A percentile compares a stretch with the other conserved stretches of the same genome.
These are phyloP conservation scores for Amphicarpaea edgeworthii DNA, from an alignment of 306 rosid genomes.

Conservation along the genomic window DNA sequence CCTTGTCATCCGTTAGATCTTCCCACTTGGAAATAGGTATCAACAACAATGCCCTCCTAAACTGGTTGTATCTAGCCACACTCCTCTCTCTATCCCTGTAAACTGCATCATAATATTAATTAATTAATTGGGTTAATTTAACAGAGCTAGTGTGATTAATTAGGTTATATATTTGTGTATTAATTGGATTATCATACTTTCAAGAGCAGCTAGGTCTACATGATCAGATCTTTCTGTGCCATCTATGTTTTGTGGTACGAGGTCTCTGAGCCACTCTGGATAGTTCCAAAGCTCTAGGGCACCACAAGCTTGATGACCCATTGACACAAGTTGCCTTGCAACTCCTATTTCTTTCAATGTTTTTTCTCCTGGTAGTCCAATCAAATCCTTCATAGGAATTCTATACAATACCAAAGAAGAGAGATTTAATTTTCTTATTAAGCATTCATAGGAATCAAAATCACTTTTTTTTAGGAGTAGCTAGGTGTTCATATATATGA, in stretches of 20 bases:
- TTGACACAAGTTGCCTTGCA: conserved; percentile 59
- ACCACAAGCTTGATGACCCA: conserved; percentile 79
- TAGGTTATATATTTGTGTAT: too few species aligned
- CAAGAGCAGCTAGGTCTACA: conserved; percentile 69
- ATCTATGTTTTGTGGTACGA: conserved; percentile 53
- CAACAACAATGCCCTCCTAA: conserved; percentile 55
- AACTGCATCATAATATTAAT: too few species aligned
- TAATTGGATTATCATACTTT: too few species aligned
- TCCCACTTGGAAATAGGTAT: conserved; percentile 68
- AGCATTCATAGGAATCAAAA: neutral
- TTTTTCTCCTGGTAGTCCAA: conserved; percentile 59
- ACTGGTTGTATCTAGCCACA: conserved; percentile 67
- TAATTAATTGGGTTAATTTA: too few species aligned
- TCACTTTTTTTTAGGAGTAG: neutral
- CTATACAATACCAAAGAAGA: conserved; percentile 35
- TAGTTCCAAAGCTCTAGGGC: conserved; percentile 69
- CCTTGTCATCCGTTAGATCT: conserved; percentile 63
- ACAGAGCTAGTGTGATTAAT: too few species aligned
- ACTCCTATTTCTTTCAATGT: conserved; percentile 53
- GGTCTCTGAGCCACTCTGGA: conserved; percentile 56
- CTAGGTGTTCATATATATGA: too few species aligned
- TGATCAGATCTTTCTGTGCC: conserved; percentile 64
- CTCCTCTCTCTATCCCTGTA: conserved; percentile 71
- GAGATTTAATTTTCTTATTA: neutral
- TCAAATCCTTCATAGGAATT: conserved; percentile 55